phyloP scores from a whole-genome alignment of 2,329 filamentous ascomycete species.

The Tothia fuscella region DNA sequence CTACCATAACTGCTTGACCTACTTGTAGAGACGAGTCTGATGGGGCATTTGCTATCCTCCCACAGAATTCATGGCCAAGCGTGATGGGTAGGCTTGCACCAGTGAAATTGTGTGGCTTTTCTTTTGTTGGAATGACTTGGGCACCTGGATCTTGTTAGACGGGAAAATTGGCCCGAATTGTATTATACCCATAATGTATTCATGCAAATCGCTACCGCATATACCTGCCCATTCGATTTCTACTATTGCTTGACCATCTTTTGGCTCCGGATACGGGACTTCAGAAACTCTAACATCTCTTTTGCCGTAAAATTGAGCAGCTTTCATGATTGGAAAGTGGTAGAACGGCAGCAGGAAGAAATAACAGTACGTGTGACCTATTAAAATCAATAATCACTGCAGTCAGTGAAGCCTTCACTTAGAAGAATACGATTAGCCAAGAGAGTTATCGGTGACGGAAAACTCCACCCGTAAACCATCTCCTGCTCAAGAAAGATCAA shows the following conservation, averaged over 20 bases:
- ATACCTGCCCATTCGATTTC: conserved; percentile 22
- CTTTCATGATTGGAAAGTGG: conserved; percentile 17
- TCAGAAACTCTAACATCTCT: conserved; percentile 19
- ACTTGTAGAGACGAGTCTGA: conserved; percentile 14
- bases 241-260: conserved; percentile 19
- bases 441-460: no score
- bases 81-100: conserved; percentile 17
- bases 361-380: no score
- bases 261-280: conserved; percentile 16
- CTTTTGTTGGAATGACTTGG: conserved; percentile 15
- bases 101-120: conserved; percentile 17
- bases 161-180: neutral
- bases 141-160: conserved; percentile 14
- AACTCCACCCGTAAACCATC: no score
- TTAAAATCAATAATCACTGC: no score
- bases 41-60: conserved; percentile 17
- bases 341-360: neutral
- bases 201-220: conserved; percentile 21
- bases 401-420: no score
- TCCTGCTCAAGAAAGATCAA: no score
- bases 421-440: no score
- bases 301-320: conserved; percentile 20
- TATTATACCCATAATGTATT: conserved; percentile 18
- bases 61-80: conserved; percentile 23
- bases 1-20: conserved; percentile 20